Base-by-base conservation (phyloP, 345 rosid genomes). In the Lepidium sativum region DNA sequence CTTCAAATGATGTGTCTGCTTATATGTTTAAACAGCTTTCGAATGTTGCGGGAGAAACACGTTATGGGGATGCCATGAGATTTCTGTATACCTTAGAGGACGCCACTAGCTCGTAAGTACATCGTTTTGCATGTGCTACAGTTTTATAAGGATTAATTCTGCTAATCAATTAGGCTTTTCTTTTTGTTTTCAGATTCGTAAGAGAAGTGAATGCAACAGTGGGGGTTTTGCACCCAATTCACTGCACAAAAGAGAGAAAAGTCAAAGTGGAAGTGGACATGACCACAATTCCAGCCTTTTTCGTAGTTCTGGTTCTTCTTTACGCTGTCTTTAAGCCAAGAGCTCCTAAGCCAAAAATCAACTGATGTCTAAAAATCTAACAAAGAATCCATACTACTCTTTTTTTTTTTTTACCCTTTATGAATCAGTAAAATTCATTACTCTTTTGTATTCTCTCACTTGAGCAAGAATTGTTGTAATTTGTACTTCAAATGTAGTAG, bases 271-370 rank as follows among this genome's bases (percentile, higher is more conserved):
- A 77, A 75, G 69, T 88, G 8, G 96, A 90, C 77, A 38, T 74
- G 78, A 86, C 96, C n/a, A 91, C 97, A 18, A 54, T 91, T 60
- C 96, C 99, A 4, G 97, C 97, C 12, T 80, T 94, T 70, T n/a
- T 88, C 39, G 38, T 80, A 58, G 96, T 90, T 63, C 25, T 71
- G 2, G 85, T 77, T 14, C 69, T 86, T 71, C 82, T 91, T 17
- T 86, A 75, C 75, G 2, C 82, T 17, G 80, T 84, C 67, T 75
- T 94, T 37, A 94, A 79, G 81, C 97, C 99, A 12, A 80, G 87
- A 65, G 83, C 86, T 56, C 73, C 87, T 5, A 94, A 94, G 80
- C 99, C 99, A 16, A 94, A 94, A 67, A 91, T 94, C 75, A 94
- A 94, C 75, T 94, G 73, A 84, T 64, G 48, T 58, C 54, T n/a